Conservation (phyloP, 306 rosid species). For the Glycine soja region DNA sequence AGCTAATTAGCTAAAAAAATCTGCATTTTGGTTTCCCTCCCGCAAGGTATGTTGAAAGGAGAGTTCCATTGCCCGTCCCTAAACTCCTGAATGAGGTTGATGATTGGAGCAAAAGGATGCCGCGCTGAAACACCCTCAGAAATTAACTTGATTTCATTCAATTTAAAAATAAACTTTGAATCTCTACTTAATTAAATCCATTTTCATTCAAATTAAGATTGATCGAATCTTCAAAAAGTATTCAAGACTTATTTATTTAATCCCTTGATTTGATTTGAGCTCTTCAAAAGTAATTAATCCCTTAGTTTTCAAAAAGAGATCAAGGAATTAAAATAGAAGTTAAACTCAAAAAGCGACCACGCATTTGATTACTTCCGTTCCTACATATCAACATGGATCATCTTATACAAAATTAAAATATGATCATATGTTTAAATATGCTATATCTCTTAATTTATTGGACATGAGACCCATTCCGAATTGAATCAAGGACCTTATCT, state of each 20-base stretch:
- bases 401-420: not conserved
- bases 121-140: too few species aligned
- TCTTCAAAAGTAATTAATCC: not conserved
- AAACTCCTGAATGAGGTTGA: too few species aligned
- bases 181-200: too few species aligned
- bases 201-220: too few species aligned
- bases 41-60: too few species aligned
- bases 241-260: not conserved
- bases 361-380: not conserved
- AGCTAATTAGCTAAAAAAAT: too few species aligned
- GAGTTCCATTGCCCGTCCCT: too few species aligned
- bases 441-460: not conserved
- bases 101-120: too few species aligned
- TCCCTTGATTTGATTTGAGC: not conserved
- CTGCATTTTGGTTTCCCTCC: too few species aligned
- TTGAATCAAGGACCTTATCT: not conserved
- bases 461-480: constrained; percentile 8
- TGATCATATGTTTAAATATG: not conserved
- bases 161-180: too few species aligned
- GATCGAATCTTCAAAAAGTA: not conserved
- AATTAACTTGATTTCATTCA: too few species aligned
- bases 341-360: not conserved
- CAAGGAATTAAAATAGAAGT: not conserved
- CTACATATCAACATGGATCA: not conserved
- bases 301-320: not conserved